Evolutionary conservation across 495 filamentous ascomycete species (phyloP), one percentile per base, ranked within the genome.

Genomic region (Achaetomiella virescens): DNA sequence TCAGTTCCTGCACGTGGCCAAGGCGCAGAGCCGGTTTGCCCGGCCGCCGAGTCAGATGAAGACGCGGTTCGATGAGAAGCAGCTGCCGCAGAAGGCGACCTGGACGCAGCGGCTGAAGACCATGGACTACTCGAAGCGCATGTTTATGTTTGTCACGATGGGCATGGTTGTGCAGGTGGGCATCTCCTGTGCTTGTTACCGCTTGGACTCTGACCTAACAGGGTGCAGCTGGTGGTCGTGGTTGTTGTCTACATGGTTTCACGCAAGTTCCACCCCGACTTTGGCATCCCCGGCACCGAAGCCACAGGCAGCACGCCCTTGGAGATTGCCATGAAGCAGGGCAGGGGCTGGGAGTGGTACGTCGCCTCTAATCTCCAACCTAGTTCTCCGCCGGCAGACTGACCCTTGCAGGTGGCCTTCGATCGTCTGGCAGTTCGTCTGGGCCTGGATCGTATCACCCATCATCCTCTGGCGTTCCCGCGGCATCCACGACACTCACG

Each of bases 1-100:
- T 58, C 82, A 82, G 54, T 82, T 88, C 62, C 73, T 87, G n/a
- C 72, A 83, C 52, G 72, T 86, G 52, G 82, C 83, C 53, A 78
- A 72, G 58, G 64, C 72, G 27, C 81, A 83, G 62, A 71, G 70
- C 61, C 65, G 70, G 42, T 75, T 76, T 55, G 55, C 71, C 17
- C 35, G 54, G 2, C 61, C 62, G 0, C 57, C 55, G 29, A 66
- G 59, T 40, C 50, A 60, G 59, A 60, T 58, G 53, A 58, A 24
- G 18, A 60, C 45, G 45, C 55, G 65, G 35, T 61, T 57, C 50
- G 50, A 65, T 18, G 62, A 63, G 54, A 67, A 66, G 68, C 63
- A 27, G 10, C n/a, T 11, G 11, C 20, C 47, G 1, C 21, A 38
- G 18, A 54, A 43, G 37, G 12, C 36, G 14, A 49, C 20, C 1